Evolutionary conservation across 352 stramenopile genomes (phyloP).

Genomic region (Phytophthora agathidicida): DNA sequence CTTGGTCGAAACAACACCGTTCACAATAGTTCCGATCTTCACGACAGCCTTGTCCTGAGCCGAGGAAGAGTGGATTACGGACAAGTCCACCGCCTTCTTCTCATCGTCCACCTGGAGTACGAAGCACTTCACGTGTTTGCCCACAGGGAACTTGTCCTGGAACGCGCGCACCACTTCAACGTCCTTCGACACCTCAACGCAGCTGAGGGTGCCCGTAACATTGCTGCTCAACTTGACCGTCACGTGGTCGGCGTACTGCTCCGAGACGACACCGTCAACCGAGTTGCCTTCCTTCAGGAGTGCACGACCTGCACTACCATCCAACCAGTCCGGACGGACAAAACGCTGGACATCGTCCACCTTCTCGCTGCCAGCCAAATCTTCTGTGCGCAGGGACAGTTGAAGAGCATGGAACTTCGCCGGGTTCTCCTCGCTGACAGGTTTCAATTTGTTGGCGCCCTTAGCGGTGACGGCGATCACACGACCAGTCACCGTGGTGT

Average conservation of each 20-base stretch:
- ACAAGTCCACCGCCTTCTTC: constrained; percentile 80
- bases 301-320: constrained; percentile 66
- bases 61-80: constrained; percentile 53
- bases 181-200: constrained; percentile 74
- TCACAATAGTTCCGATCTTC: constrained; percentile 61
- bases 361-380: constrained; percentile 44
- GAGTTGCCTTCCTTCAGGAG: constrained; percentile 66
- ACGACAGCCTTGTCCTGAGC: constrained; percentile 38
- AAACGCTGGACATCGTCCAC: constrained; percentile 42
- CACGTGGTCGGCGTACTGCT: constrained; percentile 63
- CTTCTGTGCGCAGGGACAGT: constrained; percentile 67
- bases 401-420: constrained; percentile 76
- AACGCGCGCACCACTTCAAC: constrained; percentile 61
- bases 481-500: constrained; percentile 71
- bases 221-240: constrained; percentile 75
- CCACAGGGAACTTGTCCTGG: constrained; percentile 74
- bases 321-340: constrained; percentile 81
- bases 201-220: constrained; percentile 67
- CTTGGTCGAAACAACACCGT: constrained; percentile 76
- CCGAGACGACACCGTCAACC: constrained; percentile 72
- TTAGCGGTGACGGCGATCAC: constrained; percentile 74
- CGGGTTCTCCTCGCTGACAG: constrained; percentile 77
- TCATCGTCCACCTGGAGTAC: constrained; percentile 73
- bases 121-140: constrained; percentile 72
- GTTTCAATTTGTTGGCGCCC: constrained; percentile 87